Evolutionary conservation across 352 stramenopile genomes (phyloP).

Genomic region (Phytophthora tentaculata): DNA sequence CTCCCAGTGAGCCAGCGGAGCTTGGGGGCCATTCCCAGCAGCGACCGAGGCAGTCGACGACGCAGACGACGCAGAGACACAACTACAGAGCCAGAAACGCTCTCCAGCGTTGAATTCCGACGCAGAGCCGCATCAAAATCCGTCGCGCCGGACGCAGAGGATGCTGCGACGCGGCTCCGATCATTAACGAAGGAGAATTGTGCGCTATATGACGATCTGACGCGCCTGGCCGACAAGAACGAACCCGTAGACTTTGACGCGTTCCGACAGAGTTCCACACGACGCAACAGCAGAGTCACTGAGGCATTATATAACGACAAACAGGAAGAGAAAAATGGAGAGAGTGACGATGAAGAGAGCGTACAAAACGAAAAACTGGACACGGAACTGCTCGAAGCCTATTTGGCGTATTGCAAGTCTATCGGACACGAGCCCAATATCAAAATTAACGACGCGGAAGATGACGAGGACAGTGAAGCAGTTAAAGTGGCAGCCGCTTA

Average conservation of each 20-base stretch:
- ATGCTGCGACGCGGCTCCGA: background rate
- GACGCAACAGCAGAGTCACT: constrained; percentile 22
- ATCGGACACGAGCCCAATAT: constrained; percentile 85
- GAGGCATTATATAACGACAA: constrained; percentile 2
- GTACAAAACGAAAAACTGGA: constrained; percentile 87
- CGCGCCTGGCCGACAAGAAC: constrained; percentile 56
- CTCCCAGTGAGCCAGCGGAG: constrained; percentile 24
- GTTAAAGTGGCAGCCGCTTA: constrained; percentile 27
- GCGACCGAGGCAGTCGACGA: constrained; percentile 24
- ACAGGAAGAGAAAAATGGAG: background rate
- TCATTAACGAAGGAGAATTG: constrained; percentile 46
- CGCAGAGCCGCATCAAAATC: constrained; percentile 25
- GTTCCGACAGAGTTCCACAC: constrained; percentile 44
- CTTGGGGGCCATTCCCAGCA: constrained; percentile 3
- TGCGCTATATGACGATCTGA: constrained; percentile 48
- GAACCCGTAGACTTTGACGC: constrained; percentile 51
- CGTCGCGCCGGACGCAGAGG: constrained; percentile 3
- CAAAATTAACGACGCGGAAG: constrained; percentile 82
- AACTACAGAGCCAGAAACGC: constrained; percentile 17
- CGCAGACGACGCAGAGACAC: constrained; percentile 21
- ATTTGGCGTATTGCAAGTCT: constrained; percentile 92
- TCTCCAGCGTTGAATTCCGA: constrained; percentile 26
- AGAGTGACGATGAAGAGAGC: background rate
- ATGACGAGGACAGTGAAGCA: constrained; percentile 29
- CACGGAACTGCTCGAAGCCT: constrained; percentile 93